Evolutionary conservation across 176 grass and related monocot genomes (phyloP), one percentile per base, ranked within the genome.

Genomic region (Lolium perenne): DNA sequence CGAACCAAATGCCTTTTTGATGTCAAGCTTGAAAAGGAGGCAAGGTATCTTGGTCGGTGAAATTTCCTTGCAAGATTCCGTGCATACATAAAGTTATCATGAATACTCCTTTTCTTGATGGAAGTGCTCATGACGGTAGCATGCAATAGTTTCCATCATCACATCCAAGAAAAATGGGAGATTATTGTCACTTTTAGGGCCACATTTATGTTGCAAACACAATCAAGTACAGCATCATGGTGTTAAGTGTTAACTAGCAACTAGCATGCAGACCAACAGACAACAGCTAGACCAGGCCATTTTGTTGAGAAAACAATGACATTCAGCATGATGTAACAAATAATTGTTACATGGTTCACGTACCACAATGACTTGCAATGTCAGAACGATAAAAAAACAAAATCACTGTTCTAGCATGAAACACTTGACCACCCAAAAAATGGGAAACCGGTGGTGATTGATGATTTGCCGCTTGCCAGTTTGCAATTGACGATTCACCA

Each of bases 151-250:
- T 13, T 84, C 55, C 40, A 81, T 68, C 49, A 60, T 59, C 20
- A 60, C 25, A 59, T 89, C 38, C 69, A 73, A 83, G 13, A 17
- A 46, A 47, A 49, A 15, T 35, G 17, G 20, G 32, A 40, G 18
- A 48, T 75, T 76, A 48, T 12, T 22, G 35, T 49, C 58, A 57
- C 45, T 45, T n/a, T 84, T 12, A 46, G 65, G 13, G 13, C 6
- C 69, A n/a, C 69, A 72, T 47, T 72, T 20, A 72, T 72, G 69
- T 72, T 22, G 69, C 41, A 6, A 71, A 71, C 38, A 69, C 23
- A 59, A 85, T 38, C 69, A 72, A 82, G 23, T 18, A 51, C 7
- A 48, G 11, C 35, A 43, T 80, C 57, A 86, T 86, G 54, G 18
- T 73, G 10, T 38, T 40, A 80, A 35, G 32, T 35, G 32, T 22